Evolutionary conservation across 2,329 filamentous ascomycete species (phyloP).

Genomic region (Fusarium stilboides): DNA sequence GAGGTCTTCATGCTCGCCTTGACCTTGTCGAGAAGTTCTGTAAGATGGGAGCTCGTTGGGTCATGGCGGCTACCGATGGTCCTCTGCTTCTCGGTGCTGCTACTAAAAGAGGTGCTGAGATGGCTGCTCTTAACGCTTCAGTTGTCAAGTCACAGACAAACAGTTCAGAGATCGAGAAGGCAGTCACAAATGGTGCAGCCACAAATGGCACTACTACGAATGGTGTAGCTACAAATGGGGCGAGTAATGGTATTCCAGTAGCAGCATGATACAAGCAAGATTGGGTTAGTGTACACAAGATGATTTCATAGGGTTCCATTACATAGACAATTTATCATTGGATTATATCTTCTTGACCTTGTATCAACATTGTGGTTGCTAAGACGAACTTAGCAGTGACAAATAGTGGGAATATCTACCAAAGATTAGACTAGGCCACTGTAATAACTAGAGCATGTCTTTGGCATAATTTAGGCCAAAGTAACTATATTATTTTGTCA

Average conservation of each 20-base stretch:
- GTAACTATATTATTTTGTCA: too few relatives aligned
- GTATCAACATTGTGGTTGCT: too few relatives aligned
- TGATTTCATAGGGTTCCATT: not conserved
- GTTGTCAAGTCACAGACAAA: conserved; percentile 23
- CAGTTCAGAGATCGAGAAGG: not conserved
- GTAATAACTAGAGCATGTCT: too few relatives aligned
- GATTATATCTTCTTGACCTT: too few relatives aligned
- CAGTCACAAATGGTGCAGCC: not conserved
- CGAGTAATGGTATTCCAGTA: not conserved
- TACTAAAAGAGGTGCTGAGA: conserved; percentile 45
- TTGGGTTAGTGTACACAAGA: not conserved
- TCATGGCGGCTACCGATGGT: conserved; percentile 52
- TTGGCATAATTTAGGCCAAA: too few relatives aligned
- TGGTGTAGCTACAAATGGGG: not conserved
- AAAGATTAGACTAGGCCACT: too few relatives aligned
- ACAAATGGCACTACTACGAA: not conserved
- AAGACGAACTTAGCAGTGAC: too few relatives aligned
- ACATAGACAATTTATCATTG: too few relatives aligned
- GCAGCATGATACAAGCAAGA: not conserved
- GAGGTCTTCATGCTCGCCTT: conserved; percentile 57
- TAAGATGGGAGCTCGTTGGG: conserved; percentile 50
- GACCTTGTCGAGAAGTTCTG: conserved; percentile 59
- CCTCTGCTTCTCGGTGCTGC: conserved; percentile 49
- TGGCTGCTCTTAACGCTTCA: conserved; percentile 43
- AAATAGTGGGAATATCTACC: too few relatives aligned